Evolutionary conservation across 2,329 filamentous ascomycete species (phyloP).

Genomic region (Aaosphaeria pasadenensis): DNA sequence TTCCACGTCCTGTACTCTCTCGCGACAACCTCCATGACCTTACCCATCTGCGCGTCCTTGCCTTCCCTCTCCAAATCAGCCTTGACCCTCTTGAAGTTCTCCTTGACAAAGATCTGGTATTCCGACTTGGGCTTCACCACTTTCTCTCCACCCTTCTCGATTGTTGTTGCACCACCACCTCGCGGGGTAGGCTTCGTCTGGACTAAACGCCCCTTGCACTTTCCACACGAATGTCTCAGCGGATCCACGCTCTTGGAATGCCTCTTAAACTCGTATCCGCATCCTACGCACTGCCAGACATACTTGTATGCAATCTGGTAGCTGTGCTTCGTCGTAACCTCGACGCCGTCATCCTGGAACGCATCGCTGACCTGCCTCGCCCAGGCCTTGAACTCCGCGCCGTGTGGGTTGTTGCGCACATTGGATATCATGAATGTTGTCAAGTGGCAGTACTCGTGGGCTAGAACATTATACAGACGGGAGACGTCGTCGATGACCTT

Average conservation of each 20-base stretch:
- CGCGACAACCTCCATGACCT: conserved; percentile 67
- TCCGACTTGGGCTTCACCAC: conserved; percentile 38
- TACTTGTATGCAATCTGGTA: conserved; percentile 94
- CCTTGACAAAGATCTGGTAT: conserved; percentile 62
- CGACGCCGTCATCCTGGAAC: conserved; percentile 62
- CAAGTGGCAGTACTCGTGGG: conserved; percentile 94
- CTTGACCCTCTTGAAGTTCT: conserved; percentile 58
- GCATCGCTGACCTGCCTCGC: conserved; percentile 49
- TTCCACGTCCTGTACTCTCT: conserved; percentile 58
- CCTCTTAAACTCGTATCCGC: conserved; percentile 71
- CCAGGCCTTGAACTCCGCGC: conserved; percentile 79
- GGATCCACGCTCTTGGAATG: conserved; percentile 85
- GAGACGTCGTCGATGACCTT: conserved; percentile 77
- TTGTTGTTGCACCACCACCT: conserved; percentile 16
- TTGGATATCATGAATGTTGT: conserved; percentile 85
- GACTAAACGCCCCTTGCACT: conserved; percentile 64
- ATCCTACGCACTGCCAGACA: conserved; percentile 73
- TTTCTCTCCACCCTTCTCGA: conserved; percentile 7
- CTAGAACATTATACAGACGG: conserved; percentile 83
- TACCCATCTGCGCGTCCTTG: conserved; percentile 50
- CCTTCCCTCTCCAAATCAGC: conserved; percentile 48
- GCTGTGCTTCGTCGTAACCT: conserved; percentile 84
- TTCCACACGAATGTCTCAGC: conserved; percentile 67
- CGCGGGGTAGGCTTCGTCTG: conserved; percentile 80
- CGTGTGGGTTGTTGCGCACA: conserved; percentile 74